Evolutionary conservation across 345 rosid genomes (phyloP), one percentile per base, ranked within the genome.

Genomic region (Sisymbrium altissimum): DNA sequence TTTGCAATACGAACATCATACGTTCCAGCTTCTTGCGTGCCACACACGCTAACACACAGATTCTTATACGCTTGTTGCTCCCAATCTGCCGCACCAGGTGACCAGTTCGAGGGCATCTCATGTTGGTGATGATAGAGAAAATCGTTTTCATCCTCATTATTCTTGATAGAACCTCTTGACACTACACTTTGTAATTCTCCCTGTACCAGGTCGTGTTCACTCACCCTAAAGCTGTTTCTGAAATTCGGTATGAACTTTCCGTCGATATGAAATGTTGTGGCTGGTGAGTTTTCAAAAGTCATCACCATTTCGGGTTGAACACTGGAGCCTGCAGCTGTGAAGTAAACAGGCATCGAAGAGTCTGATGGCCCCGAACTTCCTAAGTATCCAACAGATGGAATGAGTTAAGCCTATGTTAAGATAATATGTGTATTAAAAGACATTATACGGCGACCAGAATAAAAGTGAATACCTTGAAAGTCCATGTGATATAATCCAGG

Each of bases 21-120:
- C 17, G 72, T 38, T 35, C 88, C 17, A 49, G 64, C 19, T 33
- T 79, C 12, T 27, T 71, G 72, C 29, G 73, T 15, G 5, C 77
- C 83, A 39, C 80, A 60, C 52, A 80, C 85, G 44, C 56, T 29
- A 15, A 87, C 39, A 40, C 66, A 3, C 53, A 79, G 53, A 25
- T 66, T 19, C 0, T 70, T 55, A 21, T 66, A 14, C 40, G 52
- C 65, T n/a, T 68, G 82, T 45, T 80, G 76, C 2, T 29, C 76
- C 86, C 83, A 83, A 13, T 56, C 3, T 11, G 74, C 8, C n/a
- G 35, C 49, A 29, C 52, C 71, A 52, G 83, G 72, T 49, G 85
- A 65, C 84, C 84, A 89, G 50, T 36, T 43, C 5, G n/a, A 17
- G 17, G 9, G 7, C 7, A 27, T 41, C 29, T 56, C 52, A 35